Evolutionary conservation across 2,329 filamentous ascomycete species (phyloP), one percentile per base, ranked within the genome.

Genomic region (Celoporthe dispersa): DNA sequence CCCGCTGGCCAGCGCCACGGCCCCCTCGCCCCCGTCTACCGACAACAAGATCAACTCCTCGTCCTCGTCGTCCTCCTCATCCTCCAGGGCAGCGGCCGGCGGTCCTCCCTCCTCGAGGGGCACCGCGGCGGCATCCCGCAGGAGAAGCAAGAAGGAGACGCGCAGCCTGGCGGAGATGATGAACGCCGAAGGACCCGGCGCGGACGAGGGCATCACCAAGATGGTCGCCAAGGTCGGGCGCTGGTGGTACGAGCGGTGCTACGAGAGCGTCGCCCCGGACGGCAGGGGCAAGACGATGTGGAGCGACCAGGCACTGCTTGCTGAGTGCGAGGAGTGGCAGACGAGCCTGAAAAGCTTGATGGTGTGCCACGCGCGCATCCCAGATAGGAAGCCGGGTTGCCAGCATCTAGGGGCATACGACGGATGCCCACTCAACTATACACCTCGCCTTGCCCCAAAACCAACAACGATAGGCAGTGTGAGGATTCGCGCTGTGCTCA

Each of bases 231-330:
- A 90, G 73, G 95, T 98, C 14, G 95, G 94, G 1, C 88, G 96
- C 59, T 98, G 95, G 94, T 99, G 96, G 96, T 98, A 97, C 80
- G 92, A 90, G 12, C 89, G 92, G 66, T 98, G 95, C 83, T 98
- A 98, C 79, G 95, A 98, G 80, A 88, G 87, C 69, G 85, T 87
- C 5, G 84, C 90, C 11, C 80, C 87, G 70, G 80, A 85, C 9
- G n/a, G 70, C 70, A 79, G 82, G 41, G 81, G 83, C 63, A 82
- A 83, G 61, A 88, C 92, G 78, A 92, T 98, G 74, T 98, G 94
- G 91, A 87, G 85, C 62, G 92, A 98, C 77, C 88, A 86, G 68
- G 86, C 86, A 12, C 81, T 98, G 37, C 83, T 98, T 62, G 84
- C 88, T 22, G 96, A 99, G 81, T 98, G 94, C 76, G 92, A 97